Evolutionary conservation across 495 filamentous ascomycete genomes (phyloP), one percentile per base, ranked within the genome.

Genomic region (Xylaria cubensis): DNA sequence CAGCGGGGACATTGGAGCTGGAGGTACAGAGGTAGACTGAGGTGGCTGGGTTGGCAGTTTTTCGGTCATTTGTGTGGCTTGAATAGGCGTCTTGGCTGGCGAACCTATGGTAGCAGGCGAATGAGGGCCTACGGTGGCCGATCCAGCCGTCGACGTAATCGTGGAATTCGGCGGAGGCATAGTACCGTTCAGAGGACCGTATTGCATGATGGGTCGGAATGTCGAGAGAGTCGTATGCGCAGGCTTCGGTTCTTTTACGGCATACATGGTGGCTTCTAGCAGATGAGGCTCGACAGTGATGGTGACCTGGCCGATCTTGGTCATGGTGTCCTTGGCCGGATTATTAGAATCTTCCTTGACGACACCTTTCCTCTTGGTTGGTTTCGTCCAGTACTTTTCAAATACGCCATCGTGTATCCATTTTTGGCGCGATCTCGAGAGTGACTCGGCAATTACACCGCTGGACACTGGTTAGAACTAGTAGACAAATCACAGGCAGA

Each of bases 381-480:
- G 94, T 75, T 98, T 97, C 13, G 92, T 92, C 92, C 95, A 98
- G 81, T 97, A 98, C 74, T 92, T 92, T 72, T 96, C 94, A 72
- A 99, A 93, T 46, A 97, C 90, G 21, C 92, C 92, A 73, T 97
- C 94, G 74, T 86, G 90, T 10, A 94, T 87, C 97, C 97, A 98
- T 88, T 90, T 92, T 74, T 91, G 88, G 67, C 93, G 93, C 62
- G 97, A 98, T 64, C 93, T 89, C 62, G 91, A 85, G 21, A 99
- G 86, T 4, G 97, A 95, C 65, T 93, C 89, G 63, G 91, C 86
- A 62, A 98, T 85, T 8, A 99, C 92, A 63, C 92, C 93, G 80
- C 95, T 98, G 72, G 68, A 70, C 32, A 58, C 39, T 69, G 55
- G 71, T 59, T 63, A 65, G 56, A 48, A 62, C 46, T 24, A 7